Conservation (phyloP, 345 rosid species). For the Gossypium anomalum region DNA sequence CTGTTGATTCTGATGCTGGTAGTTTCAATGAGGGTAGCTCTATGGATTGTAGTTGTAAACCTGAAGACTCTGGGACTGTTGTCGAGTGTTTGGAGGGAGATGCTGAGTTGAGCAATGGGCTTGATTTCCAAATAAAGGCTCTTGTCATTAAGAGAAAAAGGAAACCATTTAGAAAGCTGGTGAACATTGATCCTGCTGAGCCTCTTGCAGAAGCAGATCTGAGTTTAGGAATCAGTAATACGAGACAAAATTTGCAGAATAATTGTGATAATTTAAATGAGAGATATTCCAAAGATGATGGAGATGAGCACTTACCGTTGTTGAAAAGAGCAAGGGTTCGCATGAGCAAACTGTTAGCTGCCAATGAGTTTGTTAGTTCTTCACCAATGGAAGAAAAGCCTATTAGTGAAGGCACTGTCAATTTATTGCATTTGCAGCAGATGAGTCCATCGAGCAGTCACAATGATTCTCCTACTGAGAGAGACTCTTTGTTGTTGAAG, state of each 20-base stretch:
- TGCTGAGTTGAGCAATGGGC: constrained; percentile 55
- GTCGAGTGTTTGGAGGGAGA: constrained; percentile 50
- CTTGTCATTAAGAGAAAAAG: constrained; percentile 66
- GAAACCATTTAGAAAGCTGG: constrained; percentile 55
- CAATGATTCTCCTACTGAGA: constrained; percentile 25
- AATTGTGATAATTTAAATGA: constrained; percentile 33
- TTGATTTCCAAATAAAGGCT: constrained; percentile 67
- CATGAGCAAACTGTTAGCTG: constrained; percentile 57
- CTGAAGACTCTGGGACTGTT: constrained; percentile 42
- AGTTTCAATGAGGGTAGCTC: constrained; percentile 57
- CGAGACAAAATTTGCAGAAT: constrained; percentile 39
- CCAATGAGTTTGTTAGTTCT: constrained; percentile 27
- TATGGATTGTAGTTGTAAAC: constrained; percentile 51
- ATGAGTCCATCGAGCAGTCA: constrained; percentile 30
- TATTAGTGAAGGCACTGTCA: constrained; percentile 28
- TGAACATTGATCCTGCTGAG: constrained; percentile 44
- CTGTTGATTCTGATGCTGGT: constrained; percentile 56
- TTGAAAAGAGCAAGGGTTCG: constrained; percentile 93
- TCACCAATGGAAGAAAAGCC: constrained; percentile 41
- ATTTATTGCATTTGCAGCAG: constrained; percentile 29
- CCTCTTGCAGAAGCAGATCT: constrained; percentile 37
- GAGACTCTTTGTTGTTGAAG: constrained; percentile 26
- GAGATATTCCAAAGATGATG: constrained; percentile 53
- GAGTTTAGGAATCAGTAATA: constrained; percentile 28
- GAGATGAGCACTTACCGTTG: constrained; percentile 89